These are phyloP conservation scores for Phylloporus sp. DNA, from an alignment of 1,284 basidiomycete species.

Conservation along the genomic window DNA sequence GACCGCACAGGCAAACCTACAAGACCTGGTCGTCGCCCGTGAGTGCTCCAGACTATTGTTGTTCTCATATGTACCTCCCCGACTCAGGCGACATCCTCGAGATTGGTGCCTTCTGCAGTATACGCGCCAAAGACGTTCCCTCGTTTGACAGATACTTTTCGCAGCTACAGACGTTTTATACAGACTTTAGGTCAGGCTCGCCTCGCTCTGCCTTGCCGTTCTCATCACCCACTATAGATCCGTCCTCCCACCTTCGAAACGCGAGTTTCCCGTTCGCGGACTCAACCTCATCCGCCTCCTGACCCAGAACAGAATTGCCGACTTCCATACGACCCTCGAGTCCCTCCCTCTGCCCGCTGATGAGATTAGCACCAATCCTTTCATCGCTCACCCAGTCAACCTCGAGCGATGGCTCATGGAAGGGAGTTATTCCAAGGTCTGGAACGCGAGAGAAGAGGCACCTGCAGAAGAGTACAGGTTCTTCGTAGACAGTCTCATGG, in stretches of 20 bases:
- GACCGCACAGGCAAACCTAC: constrained; percentile 55
- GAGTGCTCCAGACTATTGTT: constrained; percentile 32
- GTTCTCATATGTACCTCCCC: neutral
- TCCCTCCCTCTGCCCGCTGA: constrained; percentile 82
- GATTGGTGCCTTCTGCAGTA: constrained; percentile 93
- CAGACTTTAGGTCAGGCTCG: constrained; percentile 71
- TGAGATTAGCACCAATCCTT: constrained; percentile 75
- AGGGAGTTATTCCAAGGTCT: constrained; percentile 97
- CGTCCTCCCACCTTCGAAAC: constrained; percentile 79
- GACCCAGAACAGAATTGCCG: constrained; percentile 95
- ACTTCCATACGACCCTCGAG: constrained; percentile 99
- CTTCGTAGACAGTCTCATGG: constrained; percentile 90
- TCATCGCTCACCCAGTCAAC: constrained; percentile 86
- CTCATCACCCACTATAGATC: constrained; percentile 47
- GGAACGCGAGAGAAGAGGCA: constrained; percentile 90
- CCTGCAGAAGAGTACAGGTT: constrained; percentile 88
- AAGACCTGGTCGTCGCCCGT: constrained; percentile 76
- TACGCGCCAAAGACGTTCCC: constrained; percentile 85
- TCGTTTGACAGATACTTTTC: constrained; percentile 96
- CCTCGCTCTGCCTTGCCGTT: neutral
- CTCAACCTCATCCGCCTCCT: constrained; percentile 94
- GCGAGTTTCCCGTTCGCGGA: constrained; percentile 89
- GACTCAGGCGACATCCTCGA: constrained; percentile 90
- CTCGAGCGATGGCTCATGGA: constrained; percentile 99
- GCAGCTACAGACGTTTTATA: constrained; percentile 92